phyloP scores from a whole-genome alignment of 306 rosid genomes.

The Bauhinia variegata region DNA sequence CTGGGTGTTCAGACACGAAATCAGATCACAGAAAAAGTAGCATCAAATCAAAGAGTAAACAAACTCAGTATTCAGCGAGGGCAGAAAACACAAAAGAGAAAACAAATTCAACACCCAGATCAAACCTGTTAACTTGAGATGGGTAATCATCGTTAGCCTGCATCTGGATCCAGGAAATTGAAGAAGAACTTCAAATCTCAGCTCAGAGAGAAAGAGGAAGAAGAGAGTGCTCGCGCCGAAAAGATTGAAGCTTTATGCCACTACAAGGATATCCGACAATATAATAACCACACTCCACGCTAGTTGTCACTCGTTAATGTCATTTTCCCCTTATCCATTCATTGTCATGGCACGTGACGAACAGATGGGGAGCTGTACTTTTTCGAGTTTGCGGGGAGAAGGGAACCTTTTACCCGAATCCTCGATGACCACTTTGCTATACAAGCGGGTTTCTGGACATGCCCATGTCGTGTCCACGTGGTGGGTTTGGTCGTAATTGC shows the following conservation, averaged over 20 bases:
- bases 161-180: conserved; percentile 42
- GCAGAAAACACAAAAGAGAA: neutral
- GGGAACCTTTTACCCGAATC: neutral
- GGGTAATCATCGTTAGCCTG: conserved; percentile 34
- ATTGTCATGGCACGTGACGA: conserved; percentile 34
- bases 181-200: neutral
- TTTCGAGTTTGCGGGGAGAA: neutral
- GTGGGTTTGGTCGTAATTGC: neutral
- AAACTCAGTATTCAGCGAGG: conserved; percentile 14
- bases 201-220: neutral
- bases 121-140: conserved; percentile 56
- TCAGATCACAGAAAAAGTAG: conserved; percentile 11
- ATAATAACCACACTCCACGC: conserved; percentile 18
- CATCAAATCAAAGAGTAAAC: conserved; percentile 29
- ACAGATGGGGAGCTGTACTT: neutral
- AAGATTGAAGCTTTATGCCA: conserved; percentile 20
- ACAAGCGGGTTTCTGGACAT: neutral
- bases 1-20: conserved; percentile 6
- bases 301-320: neutral
- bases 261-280: conserved; percentile 41
- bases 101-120: conserved; percentile 22
- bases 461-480: conserved; percentile 21
- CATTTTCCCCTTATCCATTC: conserved; percentile 8
- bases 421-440: neutral
- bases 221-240: neutral